Percentiles rank a stretch among this genome's conserved stretches.
These are phyloP conservation scores for Scheffersomyces titani DNA, from an alignment of 1,139 yeast species.

Conservation along the genomic window DNA sequence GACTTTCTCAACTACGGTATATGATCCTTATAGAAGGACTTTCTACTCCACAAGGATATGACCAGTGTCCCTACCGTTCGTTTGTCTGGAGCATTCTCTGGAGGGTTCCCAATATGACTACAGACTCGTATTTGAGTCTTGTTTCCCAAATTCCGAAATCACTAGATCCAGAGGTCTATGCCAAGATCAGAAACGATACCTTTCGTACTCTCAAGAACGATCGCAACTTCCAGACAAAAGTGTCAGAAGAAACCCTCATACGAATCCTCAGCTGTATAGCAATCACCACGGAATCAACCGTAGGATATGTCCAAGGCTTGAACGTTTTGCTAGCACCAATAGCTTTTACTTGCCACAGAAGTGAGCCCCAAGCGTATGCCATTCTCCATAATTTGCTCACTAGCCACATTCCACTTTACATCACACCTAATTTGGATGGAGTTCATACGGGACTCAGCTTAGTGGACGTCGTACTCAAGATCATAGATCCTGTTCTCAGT, in stretches of 20 bases:
- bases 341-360: conserved; percentile 64
- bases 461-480: conserved; percentile 69
- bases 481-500: conserved; percentile 74
- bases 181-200: conserved; percentile 83
- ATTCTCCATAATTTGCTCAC: conserved; percentile 61
- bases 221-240: conserved; percentile 61
- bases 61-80: conserved; percentile 64
- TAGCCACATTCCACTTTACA: conserved; percentile 72
- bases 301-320: conserved; percentile 86
- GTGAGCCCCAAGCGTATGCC: conserved; percentile 87
- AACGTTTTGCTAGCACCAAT: conserved; percentile 87
- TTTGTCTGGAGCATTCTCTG: conserved; percentile 83
- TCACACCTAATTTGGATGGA: conserved; percentile 77
- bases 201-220: conserved; percentile 85
- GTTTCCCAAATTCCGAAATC: conserved; percentile 58
- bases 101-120: conserved; percentile 60
- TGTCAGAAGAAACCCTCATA: conserved; percentile 66
- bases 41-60: conserved; percentile 50
- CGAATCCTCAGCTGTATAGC: conserved; percentile 78
- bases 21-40: conserved; percentile 79
- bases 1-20: conserved; percentile 79
- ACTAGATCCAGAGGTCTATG: conserved; percentile 45
- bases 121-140: conserved; percentile 54
- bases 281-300: conserved; percentile 37
- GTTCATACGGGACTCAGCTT: conserved; percentile 75